Evolutionary conservation across 352 stramenopile species (phyloP).

Genomic region (Phytophthora melonis): DNA sequence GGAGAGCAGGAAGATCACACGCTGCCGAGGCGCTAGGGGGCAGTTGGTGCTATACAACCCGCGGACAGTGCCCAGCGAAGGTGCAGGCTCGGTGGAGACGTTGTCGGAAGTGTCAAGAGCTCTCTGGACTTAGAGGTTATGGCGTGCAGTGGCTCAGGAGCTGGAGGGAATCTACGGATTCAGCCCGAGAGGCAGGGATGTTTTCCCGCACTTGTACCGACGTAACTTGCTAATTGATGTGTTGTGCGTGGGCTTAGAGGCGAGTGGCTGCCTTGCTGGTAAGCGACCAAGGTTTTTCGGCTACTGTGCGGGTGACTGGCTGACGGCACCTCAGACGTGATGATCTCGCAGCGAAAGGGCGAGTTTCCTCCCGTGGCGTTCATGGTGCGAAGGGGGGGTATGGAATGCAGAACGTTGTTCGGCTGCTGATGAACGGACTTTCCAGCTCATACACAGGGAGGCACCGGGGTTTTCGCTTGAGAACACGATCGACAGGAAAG

Average conservation of each 20-base stretch:
- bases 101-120: background rate
- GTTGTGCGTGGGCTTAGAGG: slow-evolving; percentile 36
- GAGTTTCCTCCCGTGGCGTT: slow-evolving; percentile 77
- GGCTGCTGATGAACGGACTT: background rate
- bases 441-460: slow-evolving; percentile 56
- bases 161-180: slow-evolving; percentile 66
- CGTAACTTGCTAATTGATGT: background rate
- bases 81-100: slow-evolving; percentile 16
- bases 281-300: background rate
- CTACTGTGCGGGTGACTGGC: background rate
- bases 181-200: slow-evolving; percentile 44
- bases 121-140: slow-evolving; percentile 2
- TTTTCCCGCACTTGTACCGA: background rate
- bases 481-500: slow-evolving; percentile 54
- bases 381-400: slow-evolving; percentile 44
- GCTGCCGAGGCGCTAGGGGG: slow-evolving; percentile 50
- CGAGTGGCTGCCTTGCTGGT: slow-evolving; percentile 66
- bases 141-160: slow-evolving; percentile 56
- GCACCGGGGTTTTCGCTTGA: slow-evolving; percentile 43
- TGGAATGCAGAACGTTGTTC: background rate
- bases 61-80: slow-evolving; percentile 52
- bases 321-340: slow-evolving; percentile 54
- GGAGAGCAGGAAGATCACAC: slow-evolving; percentile 44
- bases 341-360: slow-evolving; percentile 80
- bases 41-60: slow-evolving; percentile 73